Base-by-base conservation (phyloP, 306 rosid species). In the Vigna trinervia region DNA sequence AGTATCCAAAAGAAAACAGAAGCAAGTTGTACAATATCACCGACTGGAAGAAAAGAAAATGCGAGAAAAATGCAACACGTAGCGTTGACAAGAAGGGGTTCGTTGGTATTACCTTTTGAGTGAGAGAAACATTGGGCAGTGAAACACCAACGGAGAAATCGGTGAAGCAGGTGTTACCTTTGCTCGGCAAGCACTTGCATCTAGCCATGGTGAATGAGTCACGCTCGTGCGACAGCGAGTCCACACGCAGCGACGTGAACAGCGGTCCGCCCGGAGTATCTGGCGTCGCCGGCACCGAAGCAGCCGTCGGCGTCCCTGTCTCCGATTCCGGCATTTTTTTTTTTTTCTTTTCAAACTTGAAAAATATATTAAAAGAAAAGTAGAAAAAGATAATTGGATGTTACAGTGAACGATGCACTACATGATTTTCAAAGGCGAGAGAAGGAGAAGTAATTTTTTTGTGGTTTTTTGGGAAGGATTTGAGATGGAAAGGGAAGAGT, bases 221-320 rank as follows among this genome's bases (percentile, higher is more conserved):
- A 12, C 96, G 88, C 36, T 90, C 92, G 47, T 90, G 89, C 0
- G 96, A 82, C 38, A 89, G 67, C 0, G 99, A 95, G 75, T 95
- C 97, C 57, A 95, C 88, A 32, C 88, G 83, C 28, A 83, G 72
- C 14, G 92, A 74, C n/a, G 92, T 26, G 69, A 95, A 88, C 47
- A 95, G 84, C 4, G 97, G 97, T 7, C 83, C 87, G 74, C 83
- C 87, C 22, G 89, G 89, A 0, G 89, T 86, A 1, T 84, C 96
- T 9, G 96, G 98, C 0, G 98, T 92, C 13, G 89, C 86, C 3
- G 97, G 99, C 28, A 92, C 79, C 47, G 96, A 82, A 71, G 87
- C 86, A 1, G 83, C 86, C 9, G 89, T 76, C 59, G 96, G 97
- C 0, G 93, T 89, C 22, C 83, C 95, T 0, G 50, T 32, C 71